Evolutionary conservation across 2,329 filamentous ascomycete species (phyloP).

Genomic region (Hypoxylon sp.): DNA sequence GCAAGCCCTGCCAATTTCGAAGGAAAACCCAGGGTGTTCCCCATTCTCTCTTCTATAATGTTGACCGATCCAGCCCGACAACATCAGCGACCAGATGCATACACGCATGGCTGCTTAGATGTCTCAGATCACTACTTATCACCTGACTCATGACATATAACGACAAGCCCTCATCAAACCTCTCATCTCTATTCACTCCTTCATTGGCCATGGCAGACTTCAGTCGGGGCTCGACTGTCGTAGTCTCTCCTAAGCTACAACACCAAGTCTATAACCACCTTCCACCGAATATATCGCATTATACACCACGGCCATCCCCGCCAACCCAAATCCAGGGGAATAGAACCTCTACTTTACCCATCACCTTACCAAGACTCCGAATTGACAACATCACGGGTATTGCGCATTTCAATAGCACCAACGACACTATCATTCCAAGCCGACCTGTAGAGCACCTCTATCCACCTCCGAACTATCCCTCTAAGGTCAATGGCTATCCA

Average conservation of each 20-base stretch:
- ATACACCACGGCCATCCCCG: slow-evolving; percentile 22
- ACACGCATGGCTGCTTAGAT: slow-evolving; percentile 46
- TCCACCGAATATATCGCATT: slow-evolving; percentile 30
- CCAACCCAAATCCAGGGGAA: slow-evolving; percentile 19
- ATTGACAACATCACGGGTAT: slow-evolving; percentile 27
- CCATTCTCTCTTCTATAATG: slow-evolving; percentile 36
- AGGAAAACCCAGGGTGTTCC: slow-evolving; percentile 39
- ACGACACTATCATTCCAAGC: slow-evolving; percentile 5
- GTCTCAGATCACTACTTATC: slow-evolving; percentile 44
- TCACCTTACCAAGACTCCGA: slow-evolving; percentile 27
- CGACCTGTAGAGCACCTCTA: slow-evolving; percentile 18
- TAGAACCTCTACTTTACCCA: slow-evolving; percentile 11
- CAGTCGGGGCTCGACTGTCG: slow-evolving; percentile 35
- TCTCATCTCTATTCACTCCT: slow-evolving; percentile 25
- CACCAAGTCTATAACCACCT: slow-evolving; percentile 29
- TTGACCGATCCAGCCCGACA: slow-evolving; percentile 29
- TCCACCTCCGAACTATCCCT: slow-evolving; percentile 13
- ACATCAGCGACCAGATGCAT: slow-evolving; percentile 40
- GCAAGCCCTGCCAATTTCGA: slow-evolving; percentile 40
- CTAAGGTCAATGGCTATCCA: slow-evolving; percentile 25
- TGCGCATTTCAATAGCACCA: slow-evolving; percentile 23
- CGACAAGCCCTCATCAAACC: slow-evolving; percentile 26
- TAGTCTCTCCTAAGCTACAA: slow-evolving; percentile 39
- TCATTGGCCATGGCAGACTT: slow-evolving; percentile 41
- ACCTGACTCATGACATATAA: slow-evolving; percentile 46